Evolutionary conservation across 176 grass and related monocot species (phyloP).

Genomic region (Rhynchospora tenuis): DNA sequence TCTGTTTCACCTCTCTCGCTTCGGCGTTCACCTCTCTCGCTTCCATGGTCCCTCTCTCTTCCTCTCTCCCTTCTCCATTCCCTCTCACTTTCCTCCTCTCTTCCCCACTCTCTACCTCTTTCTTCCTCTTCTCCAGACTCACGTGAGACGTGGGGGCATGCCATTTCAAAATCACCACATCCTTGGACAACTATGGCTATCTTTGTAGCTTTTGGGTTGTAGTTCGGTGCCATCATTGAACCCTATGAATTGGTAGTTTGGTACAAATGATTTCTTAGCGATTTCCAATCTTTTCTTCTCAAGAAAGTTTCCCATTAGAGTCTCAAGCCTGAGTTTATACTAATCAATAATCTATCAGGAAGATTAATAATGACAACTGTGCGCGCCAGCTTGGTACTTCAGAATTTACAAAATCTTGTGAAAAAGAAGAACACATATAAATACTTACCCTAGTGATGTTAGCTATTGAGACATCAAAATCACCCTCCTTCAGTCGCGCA

Average conservation of each 20-base stretch:
- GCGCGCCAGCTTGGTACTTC: too few relatives aligned
- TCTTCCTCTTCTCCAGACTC: background rate
- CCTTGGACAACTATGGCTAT: constrained; percentile 44
- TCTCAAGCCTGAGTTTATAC: background rate
- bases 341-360: background rate
- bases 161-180: constrained; percentile 59
- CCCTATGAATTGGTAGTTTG: constrained; percentile 27
- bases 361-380: too few relatives aligned
- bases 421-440: background rate
- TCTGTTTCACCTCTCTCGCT: background rate
- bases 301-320: background rate
- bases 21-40: background rate
- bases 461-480: constrained; percentile 38
- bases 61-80: background rate
- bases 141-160: constrained; percentile 38
- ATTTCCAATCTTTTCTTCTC: background rate
- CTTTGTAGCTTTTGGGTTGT: constrained; percentile 43
- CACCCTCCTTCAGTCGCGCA: constrained; percentile 30
- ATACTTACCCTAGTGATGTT: constrained; percentile 58
- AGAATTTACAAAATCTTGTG: background rate
- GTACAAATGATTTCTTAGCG: background rate
- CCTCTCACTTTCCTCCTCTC: constrained; percentile 15
- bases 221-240: constrained; percentile 65
- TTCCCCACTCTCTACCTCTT: background rate
- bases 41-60: background rate